Conservation (phyloP, 768 basidiomycete species). For the Coprinellus micaceus region DNA sequence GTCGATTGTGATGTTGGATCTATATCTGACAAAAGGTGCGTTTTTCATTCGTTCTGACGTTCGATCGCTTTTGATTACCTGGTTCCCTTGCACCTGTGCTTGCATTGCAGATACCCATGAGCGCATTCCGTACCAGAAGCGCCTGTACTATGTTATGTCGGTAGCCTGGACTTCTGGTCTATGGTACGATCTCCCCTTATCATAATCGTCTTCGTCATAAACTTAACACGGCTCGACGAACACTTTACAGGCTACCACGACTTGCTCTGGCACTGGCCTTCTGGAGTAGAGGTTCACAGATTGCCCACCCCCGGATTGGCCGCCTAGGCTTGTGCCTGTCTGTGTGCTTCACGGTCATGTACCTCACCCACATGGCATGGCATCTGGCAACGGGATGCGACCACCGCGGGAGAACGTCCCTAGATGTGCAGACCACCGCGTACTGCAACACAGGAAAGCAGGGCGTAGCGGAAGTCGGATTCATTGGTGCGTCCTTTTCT, state of each 20-base stretch:
- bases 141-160: background rate
- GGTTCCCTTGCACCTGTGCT: too few relatives aligned
- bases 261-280: background rate
- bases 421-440: background rate
- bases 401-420: background rate
- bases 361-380: background rate
- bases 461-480: background rate
- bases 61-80: too few relatives aligned
- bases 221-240: background rate
- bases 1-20: background rate
- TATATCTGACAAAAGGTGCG: background rate
- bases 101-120: background rate
- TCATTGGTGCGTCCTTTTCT: background rate
- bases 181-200: background rate
- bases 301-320: background rate
- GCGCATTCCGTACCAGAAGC: background rate
- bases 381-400: background rate
- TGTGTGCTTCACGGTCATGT: background rate
- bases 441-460: background rate
- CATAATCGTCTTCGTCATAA: too few relatives aligned
- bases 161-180: background rate
- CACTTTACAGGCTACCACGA: background rate
- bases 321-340: background rate
- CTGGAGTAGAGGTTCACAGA: background rate
- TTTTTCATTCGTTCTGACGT: background rate